Conservation (phyloP, 495 filamentous ascomycete species). For the Aspergillus nanangensis region DNA sequence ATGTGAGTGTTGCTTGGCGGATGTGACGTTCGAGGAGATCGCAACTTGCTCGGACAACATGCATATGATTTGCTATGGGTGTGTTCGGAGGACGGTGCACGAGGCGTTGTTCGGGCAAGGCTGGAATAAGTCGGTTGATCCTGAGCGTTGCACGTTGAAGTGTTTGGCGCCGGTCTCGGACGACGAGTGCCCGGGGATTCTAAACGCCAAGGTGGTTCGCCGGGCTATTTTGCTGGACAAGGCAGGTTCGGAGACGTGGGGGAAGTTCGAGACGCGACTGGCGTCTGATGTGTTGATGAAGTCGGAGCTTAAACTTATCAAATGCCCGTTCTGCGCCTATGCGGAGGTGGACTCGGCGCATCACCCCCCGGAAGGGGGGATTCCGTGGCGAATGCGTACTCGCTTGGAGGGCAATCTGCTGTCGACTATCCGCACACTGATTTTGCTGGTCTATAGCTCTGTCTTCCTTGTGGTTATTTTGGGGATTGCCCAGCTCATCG, state of each 20-base stretch:
- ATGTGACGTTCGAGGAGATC: conserved; percentile 76
- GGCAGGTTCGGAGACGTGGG: conserved; percentile 63
- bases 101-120: conserved; percentile 92
- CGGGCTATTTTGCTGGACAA: conserved; percentile 64
- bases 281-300: conserved; percentile 67
- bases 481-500: conserved; percentile 39
- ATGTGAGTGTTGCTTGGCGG: conserved; percentile 84
- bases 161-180: conserved; percentile 69
- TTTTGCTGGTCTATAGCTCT: too few relatives aligned
- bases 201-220: conserved; percentile 62
- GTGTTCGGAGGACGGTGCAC: conserved; percentile 70
- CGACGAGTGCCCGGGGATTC: conserved; percentile 65
- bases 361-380: conserved; percentile 43
- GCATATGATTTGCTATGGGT: conserved; percentile 84
- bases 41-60: conserved; percentile 64
- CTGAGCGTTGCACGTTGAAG: conserved; percentile 63
- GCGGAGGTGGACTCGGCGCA: conserved; percentile 82
- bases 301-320: conserved; percentile 68
- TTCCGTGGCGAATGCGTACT: conserved; percentile 46
- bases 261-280: conserved; percentile 70
- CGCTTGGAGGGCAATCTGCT: too few relatives aligned
- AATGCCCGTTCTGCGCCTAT: conserved; percentile 88
- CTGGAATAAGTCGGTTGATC: conserved; percentile 75
- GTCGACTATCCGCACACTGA: too few relatives aligned
- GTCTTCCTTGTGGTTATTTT: too few relatives aligned